A percentile compares a stretch with the other conserved stretches of the same genome.
Evolutionary conservation across 306 rosid genomes (phyloP).

Genomic region (Lotus japonicus): DNA sequence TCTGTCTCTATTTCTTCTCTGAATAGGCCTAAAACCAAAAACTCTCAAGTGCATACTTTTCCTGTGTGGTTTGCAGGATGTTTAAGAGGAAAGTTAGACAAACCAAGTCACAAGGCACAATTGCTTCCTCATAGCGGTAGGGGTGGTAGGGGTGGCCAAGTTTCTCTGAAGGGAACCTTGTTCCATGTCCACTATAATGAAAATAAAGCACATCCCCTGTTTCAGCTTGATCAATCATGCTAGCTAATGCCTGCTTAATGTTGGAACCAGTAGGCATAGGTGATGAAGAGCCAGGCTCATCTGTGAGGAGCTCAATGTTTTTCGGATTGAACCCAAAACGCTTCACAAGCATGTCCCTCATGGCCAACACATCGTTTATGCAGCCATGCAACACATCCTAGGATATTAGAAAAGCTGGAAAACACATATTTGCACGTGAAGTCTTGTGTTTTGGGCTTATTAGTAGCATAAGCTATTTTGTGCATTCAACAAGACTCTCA

Average conservation of each 20-base stretch:
- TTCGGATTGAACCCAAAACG: slow-evolving; percentile 43
- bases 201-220: slow-evolving; percentile 74
- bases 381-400: slow-evolving; percentile 79
- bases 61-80: not conserved
- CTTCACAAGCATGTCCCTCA: slow-evolving; percentile 48
- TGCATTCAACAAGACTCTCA: no score
- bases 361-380: slow-evolving; percentile 73
- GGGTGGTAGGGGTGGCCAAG: slow-evolving; percentile 38
- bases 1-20: no score
- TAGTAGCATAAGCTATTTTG: no score
- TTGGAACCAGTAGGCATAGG: slow-evolving; percentile 72
- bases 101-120: slow-evolving; percentile 95
- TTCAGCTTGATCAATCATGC: slow-evolving; percentile 53
- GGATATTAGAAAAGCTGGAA: no score
- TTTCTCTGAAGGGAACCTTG: slow-evolving; percentile 62
- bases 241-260: slow-evolving; percentile 48
- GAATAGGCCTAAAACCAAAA: not conserved
- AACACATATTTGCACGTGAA: no score
- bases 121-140: slow-evolving; percentile 88
- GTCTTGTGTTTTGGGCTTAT: no score
- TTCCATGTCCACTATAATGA: slow-evolving; percentile 96
- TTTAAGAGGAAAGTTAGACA: not conserved
- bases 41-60: not conserved
- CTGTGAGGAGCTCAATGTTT: slow-evolving; percentile 53
- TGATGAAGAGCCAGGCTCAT: slow-evolving; percentile 27